Base-by-base conservation (phyloP, 2,329 filamentous ascomycete genomes). In the Botrytis fabae region DNA sequence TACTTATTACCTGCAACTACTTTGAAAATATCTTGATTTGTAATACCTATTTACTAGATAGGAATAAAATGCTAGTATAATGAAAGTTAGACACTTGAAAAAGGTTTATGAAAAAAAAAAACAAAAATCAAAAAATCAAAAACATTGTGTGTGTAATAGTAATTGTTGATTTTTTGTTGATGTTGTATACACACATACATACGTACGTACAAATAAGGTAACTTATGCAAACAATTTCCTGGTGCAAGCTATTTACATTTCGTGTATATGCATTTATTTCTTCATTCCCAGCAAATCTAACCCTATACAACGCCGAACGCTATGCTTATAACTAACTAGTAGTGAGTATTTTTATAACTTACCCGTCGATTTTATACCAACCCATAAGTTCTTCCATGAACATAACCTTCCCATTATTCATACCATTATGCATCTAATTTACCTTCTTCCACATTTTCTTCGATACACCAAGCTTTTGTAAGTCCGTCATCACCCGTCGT, bases 401-500 rank as follows among this genome's bases (percentile, higher is more conserved):
- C 35, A 25, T 18, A 57, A 28, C 48, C 48, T 22, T 18, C 25
- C 48, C 48, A 54, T 28, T 9, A 44, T 38, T n/a, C 20, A 20
- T 44, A 64, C 54, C 38, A 59, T 72, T 46, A 72, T 72, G 28
- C 32, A 28, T 38, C 42, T 35, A 10, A 32, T 28, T 51, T 28
- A 18, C 40, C 61, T 16, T 38, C 32, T 25, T 63, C 62, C 22
- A 46, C 40, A 6, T 57, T 40, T 72, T 78, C 78, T 40, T 82
- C 81, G 46, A 93, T 80, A 75, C 88, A 87, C 95, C 96, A 99
- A 1, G 95, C 90, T 79, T 92, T 91, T 42, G 98, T 92, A 70
- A 92, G 86, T 0, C 96, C 96, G 82, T 98, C 95, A 81, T 99
- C 96, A 0, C 95, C 96, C 0, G 95, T 97, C 25, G 92, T 96